phyloP scores from a whole-genome alignment of 495 filamentous ascomycete species.

The Rusavskia elegans region DNA sequence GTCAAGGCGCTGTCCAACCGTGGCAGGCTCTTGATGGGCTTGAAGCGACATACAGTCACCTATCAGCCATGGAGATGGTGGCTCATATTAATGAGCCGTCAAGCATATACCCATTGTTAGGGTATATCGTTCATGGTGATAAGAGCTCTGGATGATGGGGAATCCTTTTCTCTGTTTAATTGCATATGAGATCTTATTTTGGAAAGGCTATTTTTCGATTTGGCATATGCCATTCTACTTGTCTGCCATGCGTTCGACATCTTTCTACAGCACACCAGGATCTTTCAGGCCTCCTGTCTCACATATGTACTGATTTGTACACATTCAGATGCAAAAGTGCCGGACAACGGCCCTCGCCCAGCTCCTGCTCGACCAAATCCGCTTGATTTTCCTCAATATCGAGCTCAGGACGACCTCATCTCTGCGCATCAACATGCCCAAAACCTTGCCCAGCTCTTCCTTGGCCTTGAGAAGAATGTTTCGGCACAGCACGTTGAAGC shows the following conservation, averaged over 20 bases:
- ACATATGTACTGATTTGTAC: background rate
- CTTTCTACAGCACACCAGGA: background rate
- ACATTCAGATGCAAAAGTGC: background rate
- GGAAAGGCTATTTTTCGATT: background rate
- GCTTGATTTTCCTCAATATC: background rate
- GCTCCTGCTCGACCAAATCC: background rate
- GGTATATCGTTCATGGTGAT: too few species aligned
- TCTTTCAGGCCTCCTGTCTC: background rate
- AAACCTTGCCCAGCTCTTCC: slow-evolving; percentile 26
- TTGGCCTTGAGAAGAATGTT: slow-evolving; percentile 35
- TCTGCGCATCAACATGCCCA: slow-evolving; percentile 3
- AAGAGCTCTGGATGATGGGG: too few species aligned
- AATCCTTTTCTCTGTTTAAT: too few species aligned
- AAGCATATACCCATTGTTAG: too few species aligned
- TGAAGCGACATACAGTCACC: too few species aligned
- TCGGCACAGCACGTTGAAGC: slow-evolving; percentile 28
- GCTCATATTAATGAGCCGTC: too few species aligned
- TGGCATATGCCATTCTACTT: too few species aligned
- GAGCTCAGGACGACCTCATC: background rate
- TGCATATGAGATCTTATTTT: background rate
- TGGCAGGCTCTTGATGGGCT: too few species aligned
- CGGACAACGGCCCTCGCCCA: background rate
- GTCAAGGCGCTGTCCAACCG: too few species aligned
- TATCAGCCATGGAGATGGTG: too few species aligned
- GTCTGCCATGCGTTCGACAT: background rate